Percentiles rank a stretch among this genome's conserved stretches.
phyloP scores from a whole-genome alignment of 2,329 filamentous ascomycete species.

The Aspergillus ochraceus region DNA sequence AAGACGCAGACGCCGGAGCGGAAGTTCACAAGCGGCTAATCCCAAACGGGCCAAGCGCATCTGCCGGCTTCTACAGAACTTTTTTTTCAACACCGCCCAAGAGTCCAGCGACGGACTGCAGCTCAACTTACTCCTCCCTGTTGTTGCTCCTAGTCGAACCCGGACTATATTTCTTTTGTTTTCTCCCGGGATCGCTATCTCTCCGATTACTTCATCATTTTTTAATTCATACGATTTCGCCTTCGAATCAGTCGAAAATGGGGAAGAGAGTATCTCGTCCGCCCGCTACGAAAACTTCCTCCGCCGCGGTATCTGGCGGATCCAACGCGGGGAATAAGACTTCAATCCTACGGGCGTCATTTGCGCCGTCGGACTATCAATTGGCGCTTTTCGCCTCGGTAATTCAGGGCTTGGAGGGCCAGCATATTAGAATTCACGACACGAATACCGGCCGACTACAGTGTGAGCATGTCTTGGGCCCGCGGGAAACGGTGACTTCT shows the following conservation, averaged over 20 bases:
- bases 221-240: conserved; percentile 1
- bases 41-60: conserved; percentile 33
- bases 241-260: conserved; percentile 35
- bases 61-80: conserved; percentile 38
- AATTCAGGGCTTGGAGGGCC: conserved; percentile 53
- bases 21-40: conserved; percentile 22
- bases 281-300: conserved; percentile 46
- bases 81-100: conserved; percentile 40
- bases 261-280: conserved; percentile 47
- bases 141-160: conserved; percentile 19
- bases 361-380: conserved; percentile 52
- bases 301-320: conserved; percentile 37
- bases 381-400: conserved; percentile 55
- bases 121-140: conserved; percentile 22
- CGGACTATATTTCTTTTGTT: conserved; percentile 7
- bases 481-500: conserved; percentile 50
- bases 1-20: conserved; percentile 20
- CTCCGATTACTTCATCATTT: background rate
- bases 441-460: conserved; percentile 50
- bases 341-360: conserved; percentile 51
- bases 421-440: conserved; percentile 55
- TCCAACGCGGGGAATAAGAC: conserved; percentile 44
- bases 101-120: conserved; percentile 24
- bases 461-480: conserved; percentile 50
- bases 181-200: conserved; percentile 2